Percentiles rank a stretch among this genome's conserved stretches.
Conservation (phyloP, 2,329 filamentous ascomycete species). For the Colletotrichum truncatum region DNA sequence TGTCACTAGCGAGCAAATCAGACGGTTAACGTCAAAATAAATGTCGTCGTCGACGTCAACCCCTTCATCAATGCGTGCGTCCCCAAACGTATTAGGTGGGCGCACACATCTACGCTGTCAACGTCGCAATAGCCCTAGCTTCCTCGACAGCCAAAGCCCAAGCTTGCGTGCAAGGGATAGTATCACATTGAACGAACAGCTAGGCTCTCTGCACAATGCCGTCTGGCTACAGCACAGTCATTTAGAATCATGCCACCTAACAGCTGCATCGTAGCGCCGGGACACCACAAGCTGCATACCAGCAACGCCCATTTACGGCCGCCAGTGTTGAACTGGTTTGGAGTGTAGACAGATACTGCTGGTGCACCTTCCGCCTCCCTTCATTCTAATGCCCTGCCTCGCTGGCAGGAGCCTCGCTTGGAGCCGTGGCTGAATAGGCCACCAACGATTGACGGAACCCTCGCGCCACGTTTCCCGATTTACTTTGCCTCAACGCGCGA, state of each 20-base stretch:
- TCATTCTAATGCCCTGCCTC: background rate
- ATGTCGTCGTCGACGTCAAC: constrained; percentile 7
- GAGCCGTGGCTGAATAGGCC: constrained; percentile 23
- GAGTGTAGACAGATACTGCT: background rate
- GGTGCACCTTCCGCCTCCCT: background rate
- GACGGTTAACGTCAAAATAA: constrained; percentile 3
- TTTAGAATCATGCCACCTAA: constrained; percentile 20
- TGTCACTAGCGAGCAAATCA: constrained; percentile 1
- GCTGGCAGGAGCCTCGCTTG: constrained; percentile 7
- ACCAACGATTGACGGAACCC: constrained; percentile 18
- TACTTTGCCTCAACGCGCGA: constrained; percentile 17
- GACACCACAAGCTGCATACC: constrained; percentile 20
- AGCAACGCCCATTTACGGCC: constrained; percentile 1
- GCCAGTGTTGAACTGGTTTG: background rate
- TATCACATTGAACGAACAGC: background rate
- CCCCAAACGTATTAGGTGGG: background rate
- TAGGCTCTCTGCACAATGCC: background rate
- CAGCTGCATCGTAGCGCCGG: constrained; percentile 16
- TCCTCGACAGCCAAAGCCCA: background rate
- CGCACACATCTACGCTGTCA: background rate
- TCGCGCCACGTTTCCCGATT: constrained; percentile 20
- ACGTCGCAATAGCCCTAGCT: background rate
- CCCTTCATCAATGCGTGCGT: background rate
- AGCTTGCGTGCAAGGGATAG: background rate
- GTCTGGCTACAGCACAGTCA: constrained; percentile 6